A percentile compares a stretch with the other conserved stretches of the same genome.
phyloP scores from a whole-genome alignment of 176 grass and related monocot genomes.

The Eleusine coracana region DNA sequence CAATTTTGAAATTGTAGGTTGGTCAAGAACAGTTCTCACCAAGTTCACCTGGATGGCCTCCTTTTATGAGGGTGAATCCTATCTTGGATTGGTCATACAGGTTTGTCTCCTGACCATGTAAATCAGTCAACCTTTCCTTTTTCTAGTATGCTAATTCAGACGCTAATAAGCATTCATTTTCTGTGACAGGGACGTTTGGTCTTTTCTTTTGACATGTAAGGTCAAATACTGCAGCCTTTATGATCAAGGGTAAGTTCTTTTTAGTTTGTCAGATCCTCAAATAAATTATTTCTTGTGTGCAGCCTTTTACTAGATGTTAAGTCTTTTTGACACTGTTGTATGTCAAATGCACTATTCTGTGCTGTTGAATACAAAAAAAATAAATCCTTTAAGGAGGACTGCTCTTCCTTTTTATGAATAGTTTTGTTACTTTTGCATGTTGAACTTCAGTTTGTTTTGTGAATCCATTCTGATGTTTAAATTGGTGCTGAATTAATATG shows the following conservation, averaged over 20 bases:
- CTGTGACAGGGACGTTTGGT: slow-evolving; percentile 91
- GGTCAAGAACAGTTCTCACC: slow-evolving; percentile 99
- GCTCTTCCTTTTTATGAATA: slow-evolving; percentile 9
- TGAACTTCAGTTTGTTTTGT: slow-evolving; percentile 20
- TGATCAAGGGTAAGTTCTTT: slow-evolving; percentile 79
- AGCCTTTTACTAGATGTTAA: background rate
- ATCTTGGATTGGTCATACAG: slow-evolving; percentile 99
- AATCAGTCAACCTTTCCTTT: slow-evolving; percentile 37
- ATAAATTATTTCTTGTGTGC: background rate
- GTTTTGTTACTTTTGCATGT: background rate
- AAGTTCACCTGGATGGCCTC: slow-evolving; percentile 97
- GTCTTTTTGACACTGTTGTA: background rate
- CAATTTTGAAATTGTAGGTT: slow-evolving; percentile 67
- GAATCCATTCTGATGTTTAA: background rate
- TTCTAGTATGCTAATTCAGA: slow-evolving; percentile 29
- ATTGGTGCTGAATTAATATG: slow-evolving; percentile 3
- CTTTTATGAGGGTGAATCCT: slow-evolving; percentile 99
- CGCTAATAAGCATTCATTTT: slow-evolving; percentile 44
- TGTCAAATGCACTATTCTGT: background rate
- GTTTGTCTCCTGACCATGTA: slow-evolving; percentile 57
- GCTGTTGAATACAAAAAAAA: slow-evolving; percentile 6
- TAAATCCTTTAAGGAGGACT: background rate
- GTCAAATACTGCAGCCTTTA: slow-evolving; percentile 95
- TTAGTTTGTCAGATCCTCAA: slow-evolving; percentile 3
- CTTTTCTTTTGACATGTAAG: slow-evolving; percentile 93